These are phyloP conservation scores for Cyclotella atomus DNA, from an alignment of 108 stramenopile genomes.

Conservation along the genomic window DNA sequence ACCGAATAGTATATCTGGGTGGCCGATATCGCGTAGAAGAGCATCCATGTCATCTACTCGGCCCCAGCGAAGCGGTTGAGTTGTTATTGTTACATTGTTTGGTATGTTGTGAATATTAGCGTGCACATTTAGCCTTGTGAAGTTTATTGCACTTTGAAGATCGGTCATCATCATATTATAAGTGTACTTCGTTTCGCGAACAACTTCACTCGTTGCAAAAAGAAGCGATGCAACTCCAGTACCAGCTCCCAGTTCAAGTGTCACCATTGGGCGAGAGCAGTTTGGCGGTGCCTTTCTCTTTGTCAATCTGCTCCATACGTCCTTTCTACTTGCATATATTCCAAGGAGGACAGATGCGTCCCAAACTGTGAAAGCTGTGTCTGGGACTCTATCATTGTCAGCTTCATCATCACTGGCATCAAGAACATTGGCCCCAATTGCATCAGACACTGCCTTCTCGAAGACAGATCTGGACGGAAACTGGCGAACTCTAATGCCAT, in stretches of 20 bases:
- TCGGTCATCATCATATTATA: neutral
- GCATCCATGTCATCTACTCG: slow-evolving; percentile 2
- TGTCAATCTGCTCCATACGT: slow-evolving; percentile 22
- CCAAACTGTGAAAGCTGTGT: slow-evolving; percentile 14
- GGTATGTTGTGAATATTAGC: neutral
- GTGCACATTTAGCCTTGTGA: neutral
- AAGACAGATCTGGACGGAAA: slow-evolving; percentile 24
- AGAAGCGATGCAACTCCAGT: slow-evolving; percentile 12
- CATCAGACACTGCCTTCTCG: slow-evolving; percentile 1
- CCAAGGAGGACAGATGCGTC: slow-evolving; percentile 21
- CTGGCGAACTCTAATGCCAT: slow-evolving; percentile 10
- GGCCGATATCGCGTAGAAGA: slow-evolving; percentile 4
- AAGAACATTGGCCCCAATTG: neutral
- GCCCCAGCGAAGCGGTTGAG: slow-evolving; percentile 12
- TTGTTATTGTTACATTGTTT: neutral
- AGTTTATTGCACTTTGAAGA: neutral
- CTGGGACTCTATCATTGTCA: slow-evolving; percentile 8
- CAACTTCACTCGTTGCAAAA: slow-evolving; percentile 11
- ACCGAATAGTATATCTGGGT: slow-evolving; percentile 10
- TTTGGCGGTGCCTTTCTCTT: neutral
- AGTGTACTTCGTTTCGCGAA: neutral
- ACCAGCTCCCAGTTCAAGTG: slow-evolving; percentile 11
- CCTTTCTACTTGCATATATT: slow-evolving; percentile 16
- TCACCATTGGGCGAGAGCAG: slow-evolving; percentile 1
- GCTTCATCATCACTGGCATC: neutral